Evolutionary conservation across 257 asterid genomes (phyloP), one percentile per base, ranked within the genome.

Genomic region (Rehmannia glutinosa): DNA sequence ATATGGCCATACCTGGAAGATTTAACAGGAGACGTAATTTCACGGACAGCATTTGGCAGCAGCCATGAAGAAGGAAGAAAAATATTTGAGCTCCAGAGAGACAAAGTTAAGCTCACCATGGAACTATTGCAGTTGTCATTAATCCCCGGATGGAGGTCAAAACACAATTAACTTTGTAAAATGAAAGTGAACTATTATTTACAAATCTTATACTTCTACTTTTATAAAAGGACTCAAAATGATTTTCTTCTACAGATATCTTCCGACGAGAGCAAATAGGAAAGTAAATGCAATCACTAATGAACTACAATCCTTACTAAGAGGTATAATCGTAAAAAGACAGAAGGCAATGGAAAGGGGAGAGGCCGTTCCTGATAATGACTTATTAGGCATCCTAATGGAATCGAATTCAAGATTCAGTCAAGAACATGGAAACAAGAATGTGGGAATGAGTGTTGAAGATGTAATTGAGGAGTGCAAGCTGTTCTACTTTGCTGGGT

Each of bases 61-160:
- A 63, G 43, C 28, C 11, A 67, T 5, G 74, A 71, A 52, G 71
- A 76, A 43, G 81, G 77, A 20, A 60, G 38, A 17, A 42, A 65
- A 3, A 72, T 72, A 23, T 76, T 66, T n/a, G 38, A 76, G 55
- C 75, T 76, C 13, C 77, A 66, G 20, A 59, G 6, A 17, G 72
- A 76, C 11, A 61, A 53, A 46, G 1, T 45, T 10, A 39, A 54
- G 38, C 71, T 65, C 4, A 7, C 24, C 0, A 23, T 72, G 19
- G 23, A 41, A 6, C 21, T 70, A 8, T 6, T 52, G 1, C 60
- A n/a, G 8, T 46, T 55, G 0, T 30, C 36, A 6, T 59, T 47
- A 19, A 66, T 76, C 19, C 81, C 78, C 0, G 77, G 81, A 36
- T 76, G 81, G 81, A 76, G 77, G 75, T 76, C 10, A 20, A 7